Base-by-base conservation (phyloP, 2,329 filamentous ascomycete species). In the Byssothecium circinans region DNA sequence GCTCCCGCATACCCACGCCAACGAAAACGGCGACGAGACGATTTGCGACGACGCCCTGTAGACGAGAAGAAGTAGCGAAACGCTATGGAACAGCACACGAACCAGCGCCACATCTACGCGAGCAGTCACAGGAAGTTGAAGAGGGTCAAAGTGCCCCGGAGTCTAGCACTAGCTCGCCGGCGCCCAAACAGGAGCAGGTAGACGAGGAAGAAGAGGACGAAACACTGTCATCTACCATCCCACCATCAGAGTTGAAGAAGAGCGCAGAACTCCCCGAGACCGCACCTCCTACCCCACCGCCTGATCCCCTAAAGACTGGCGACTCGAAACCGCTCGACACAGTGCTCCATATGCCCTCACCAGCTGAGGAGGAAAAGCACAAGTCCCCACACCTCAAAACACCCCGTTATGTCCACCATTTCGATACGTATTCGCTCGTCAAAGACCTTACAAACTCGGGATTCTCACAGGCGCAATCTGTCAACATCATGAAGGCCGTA, bases 391-490 rank as follows among this genome's bases (percentile, higher is more conserved):
- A 91, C 66, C 81, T 88, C 65, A 79, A 83, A 39, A 81, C 89
- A 0, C 83, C 88, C 7, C 88, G 86, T 1, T 95, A 96, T 66
- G 85, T 96, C 27, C 94, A 99, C 74, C 91, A 97, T 74, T 99
- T 99, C 72, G 92, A 99, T 73, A 96, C 87, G 19, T 99, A 94
- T 72, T 86, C 84, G 12, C 81, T 97, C 4, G 94, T 97, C 14
- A 87, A 87, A 64, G 84, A 89, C 60, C 83, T 99, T 14, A 80
- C 85, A 15, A 75, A 74, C 0, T 84, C 85, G 11, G 87, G 87
- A 0, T 96, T 91, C 72, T 83, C 81, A 1, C 77, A 82, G 36
- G 79, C 79, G 0, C 92, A 96, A 71, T 85, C 90, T 20, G 84
- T 91, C 41, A 89, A 86, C 5, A 78, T 90, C 42, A 99, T 99